Conservation (phyloP, 1,139 yeast species). For the Debaryomycetaceae sp. region DNA sequence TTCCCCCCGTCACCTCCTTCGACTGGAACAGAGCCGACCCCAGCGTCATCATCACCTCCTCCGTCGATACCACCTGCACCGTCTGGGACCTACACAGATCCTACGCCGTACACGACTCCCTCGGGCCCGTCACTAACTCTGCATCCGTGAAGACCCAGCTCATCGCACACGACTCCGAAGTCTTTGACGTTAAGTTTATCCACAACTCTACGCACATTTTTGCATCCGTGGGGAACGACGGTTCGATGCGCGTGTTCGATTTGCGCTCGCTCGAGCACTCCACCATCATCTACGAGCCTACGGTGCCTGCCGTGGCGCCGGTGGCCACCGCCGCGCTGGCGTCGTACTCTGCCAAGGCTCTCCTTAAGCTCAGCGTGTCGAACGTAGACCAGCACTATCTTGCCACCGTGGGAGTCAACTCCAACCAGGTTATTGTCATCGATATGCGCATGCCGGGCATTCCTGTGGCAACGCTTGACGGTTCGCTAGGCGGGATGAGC, state of each 20-base stretch:
- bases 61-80: conserved; percentile 95
- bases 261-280: conserved; percentile 87
- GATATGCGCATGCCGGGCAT: conserved; percentile 89
- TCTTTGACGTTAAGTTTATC: conserved; percentile 84
- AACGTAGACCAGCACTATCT: conserved; percentile 74
- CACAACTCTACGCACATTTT: conserved; percentile 75
- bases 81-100: conserved; percentile 76
- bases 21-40: conserved; percentile 86
- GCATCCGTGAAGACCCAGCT: conserved; percentile 88
- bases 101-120: conserved; percentile 11
- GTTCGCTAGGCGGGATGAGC: conserved; percentile 51
- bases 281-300: conserved; percentile 82
- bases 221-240: conserved; percentile 94
- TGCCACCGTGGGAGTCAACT: conserved; percentile 76
- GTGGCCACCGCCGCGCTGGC: conserved; percentile 27
- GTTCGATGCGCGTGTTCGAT: conserved; percentile 90
- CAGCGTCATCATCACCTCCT: conserved; percentile 71
- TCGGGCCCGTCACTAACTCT: conserved; percentile 36
- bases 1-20: conserved; percentile 86
- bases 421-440: conserved; percentile 62
- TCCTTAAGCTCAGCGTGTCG: conserved; percentile 73
- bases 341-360: conserved; percentile 48
- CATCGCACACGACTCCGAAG: conserved; percentile 95
- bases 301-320: conserved; percentile 7
- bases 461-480: conserved; percentile 67